A percentile compares a stretch with the other conserved stretches of the same genome.
Conservation (phyloP, 805 yeast genomes). For the Pichia sporocuriosa region DNA sequence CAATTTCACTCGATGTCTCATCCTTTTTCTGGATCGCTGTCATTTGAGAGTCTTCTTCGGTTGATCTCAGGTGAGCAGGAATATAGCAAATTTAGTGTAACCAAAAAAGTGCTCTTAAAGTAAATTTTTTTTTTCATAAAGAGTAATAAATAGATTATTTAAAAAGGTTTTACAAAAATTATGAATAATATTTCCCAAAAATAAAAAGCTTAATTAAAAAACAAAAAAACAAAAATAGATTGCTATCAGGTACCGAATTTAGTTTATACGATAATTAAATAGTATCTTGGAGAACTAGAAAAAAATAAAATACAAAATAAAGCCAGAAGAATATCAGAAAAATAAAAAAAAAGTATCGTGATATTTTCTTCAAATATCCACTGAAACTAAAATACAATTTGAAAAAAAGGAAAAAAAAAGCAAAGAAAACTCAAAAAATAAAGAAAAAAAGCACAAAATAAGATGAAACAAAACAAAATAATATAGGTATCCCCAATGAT, state of each 20-base stretch:
- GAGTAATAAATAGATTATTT: too few relatives aligned
- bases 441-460: neutral
- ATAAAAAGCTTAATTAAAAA: neutral
- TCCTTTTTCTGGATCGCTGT: too few relatives aligned
- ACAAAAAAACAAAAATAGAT: neutral
- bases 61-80: too few relatives aligned
- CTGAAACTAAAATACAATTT: slow-evolving; percentile 2
- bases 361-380: neutral
- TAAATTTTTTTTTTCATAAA: too few relatives aligned
- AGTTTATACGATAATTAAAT: neutral
- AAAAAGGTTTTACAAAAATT: too few relatives aligned
- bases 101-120: neutral
- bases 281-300: too few relatives aligned
- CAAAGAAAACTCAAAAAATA: neutral
- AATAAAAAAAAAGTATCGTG: neutral
- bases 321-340: neutral
- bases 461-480: neutral
- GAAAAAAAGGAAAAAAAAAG: neutral
- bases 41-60: too few relatives aligned
- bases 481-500: too few relatives aligned
- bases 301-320: slow-evolving; percentile 1
- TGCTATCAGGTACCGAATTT: neutral
- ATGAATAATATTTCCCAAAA: too few relatives aligned
- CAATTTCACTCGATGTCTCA: neutral
- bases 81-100: neutral